These are phyloP conservation scores for Yamadazyma aaseri DNA, from an alignment of 1,139 yeast species.

Conservation along the genomic window DNA sequence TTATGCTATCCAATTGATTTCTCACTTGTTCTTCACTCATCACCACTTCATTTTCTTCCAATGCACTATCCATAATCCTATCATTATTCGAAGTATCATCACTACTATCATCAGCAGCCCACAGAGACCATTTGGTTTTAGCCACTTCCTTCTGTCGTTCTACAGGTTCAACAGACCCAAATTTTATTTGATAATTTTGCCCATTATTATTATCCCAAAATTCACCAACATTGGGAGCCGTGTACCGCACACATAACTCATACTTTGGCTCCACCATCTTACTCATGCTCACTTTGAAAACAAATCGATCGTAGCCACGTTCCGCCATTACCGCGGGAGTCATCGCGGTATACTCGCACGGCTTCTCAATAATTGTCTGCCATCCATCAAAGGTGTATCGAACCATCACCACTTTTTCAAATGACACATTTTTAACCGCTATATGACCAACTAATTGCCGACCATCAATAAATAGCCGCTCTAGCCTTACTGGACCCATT, in stretches of 20 bases:
- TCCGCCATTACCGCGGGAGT: conserved; percentile 50
- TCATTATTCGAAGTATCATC: no score
- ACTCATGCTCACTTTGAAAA: conserved; percentile 52
- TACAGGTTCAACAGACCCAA: conserved; percentile 7
- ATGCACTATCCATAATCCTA: no score
- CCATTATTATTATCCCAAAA: conserved; percentile 76
- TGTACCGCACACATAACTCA: conserved; percentile 61
- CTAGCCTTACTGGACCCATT: conserved; percentile 56
- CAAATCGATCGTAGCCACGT: conserved; percentile 56
- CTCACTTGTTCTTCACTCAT: conserved; percentile 1
- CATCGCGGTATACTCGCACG: conserved; percentile 63
- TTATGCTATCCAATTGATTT: not conserved
- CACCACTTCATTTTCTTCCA: conserved; percentile 1
- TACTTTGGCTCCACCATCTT: conserved; percentile 28
- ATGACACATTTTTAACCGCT: conserved; percentile 69
- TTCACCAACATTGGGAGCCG: conserved; percentile 43
- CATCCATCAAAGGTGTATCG: conserved; percentile 72
- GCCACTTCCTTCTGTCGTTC: conserved; percentile 29
- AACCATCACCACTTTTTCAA: conserved; percentile 59
- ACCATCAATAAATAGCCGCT: conserved; percentile 60
- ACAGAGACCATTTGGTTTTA: not conserved
- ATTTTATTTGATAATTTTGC: conserved; percentile 60
- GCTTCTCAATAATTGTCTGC: conserved; percentile 69
- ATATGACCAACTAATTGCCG: conserved; percentile 65
- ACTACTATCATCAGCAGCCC: not conserved